A percentile compares a stretch with the other conserved stretches of the same genome.
phyloP scores from a whole-genome alignment of 2,329 filamentous ascomycete species.

The Colletotrichum acutatum region DNA sequence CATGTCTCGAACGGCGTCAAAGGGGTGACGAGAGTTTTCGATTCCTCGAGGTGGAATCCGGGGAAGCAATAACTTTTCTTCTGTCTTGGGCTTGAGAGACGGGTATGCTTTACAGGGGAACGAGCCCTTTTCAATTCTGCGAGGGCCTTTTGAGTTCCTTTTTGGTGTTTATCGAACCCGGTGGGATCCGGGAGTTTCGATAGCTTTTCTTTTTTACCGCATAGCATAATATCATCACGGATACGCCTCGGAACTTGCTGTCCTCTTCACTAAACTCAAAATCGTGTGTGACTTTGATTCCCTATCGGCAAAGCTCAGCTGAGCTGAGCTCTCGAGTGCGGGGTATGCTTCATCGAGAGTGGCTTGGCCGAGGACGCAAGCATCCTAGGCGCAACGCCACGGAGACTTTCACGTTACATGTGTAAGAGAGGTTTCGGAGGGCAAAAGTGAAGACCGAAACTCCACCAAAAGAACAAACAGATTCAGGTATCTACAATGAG shows the following conservation, averaged over 20 bases:
- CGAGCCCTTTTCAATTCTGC: not conserved
- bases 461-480: not conserved
- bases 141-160: not conserved
- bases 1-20: not conserved
- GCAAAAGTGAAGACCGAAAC: not conserved
- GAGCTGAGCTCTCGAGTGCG: not conserved
- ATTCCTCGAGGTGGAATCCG: not conserved
- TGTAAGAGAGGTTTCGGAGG: not conserved
- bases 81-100: not conserved
- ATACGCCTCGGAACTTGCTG: not conserved
- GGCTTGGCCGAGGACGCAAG: constrained; percentile 3
- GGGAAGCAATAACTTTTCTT: not conserved
- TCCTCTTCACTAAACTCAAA: not conserved
- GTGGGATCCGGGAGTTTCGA: not conserved
- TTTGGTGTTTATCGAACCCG: not conserved
- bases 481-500: not conserved
- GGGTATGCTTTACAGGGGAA: not conserved
- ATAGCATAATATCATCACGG: constrained; percentile 31
- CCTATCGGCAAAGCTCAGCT: not conserved
- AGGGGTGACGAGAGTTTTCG: not conserved
- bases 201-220: not conserved
- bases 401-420: constrained; percentile 16
- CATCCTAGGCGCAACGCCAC: constrained; percentile 5
- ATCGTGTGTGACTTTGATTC: not conserved
- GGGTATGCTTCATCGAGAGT: constrained; percentile 10